Evolutionary conservation across 2,329 filamentous ascomycete species (phyloP).

Genomic region (Alternaria brassicae): DNA sequence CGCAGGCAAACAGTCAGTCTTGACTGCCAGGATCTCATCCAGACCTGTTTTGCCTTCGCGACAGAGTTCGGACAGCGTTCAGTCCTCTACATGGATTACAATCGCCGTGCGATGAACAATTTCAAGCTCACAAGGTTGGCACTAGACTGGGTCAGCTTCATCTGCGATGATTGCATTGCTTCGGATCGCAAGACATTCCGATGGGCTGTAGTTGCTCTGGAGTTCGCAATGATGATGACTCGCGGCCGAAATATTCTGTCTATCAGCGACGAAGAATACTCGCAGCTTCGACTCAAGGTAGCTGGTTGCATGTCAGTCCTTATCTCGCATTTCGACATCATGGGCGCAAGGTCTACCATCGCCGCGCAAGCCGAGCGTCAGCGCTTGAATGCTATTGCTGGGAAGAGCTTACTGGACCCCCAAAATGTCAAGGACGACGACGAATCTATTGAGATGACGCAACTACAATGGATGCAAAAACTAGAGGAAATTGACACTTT

Average conservation of each 20-base stretch:
- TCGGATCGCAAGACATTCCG: constrained; percentile 95
- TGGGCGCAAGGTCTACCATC: constrained; percentile 91
- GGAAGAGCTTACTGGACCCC: constrained; percentile 79
- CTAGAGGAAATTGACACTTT: constrained; percentile 78
- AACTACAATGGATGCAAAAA: constrained; percentile 75
- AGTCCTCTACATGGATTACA: constrained; percentile 93
- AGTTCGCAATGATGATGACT: constrained; percentile 98
- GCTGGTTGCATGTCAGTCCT: constrained; percentile 96
- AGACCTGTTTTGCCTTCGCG: constrained; percentile 98
- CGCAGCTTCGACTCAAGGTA: constrained; percentile 82
- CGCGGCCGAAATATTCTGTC: constrained; percentile 91
- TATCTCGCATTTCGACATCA: constrained; percentile 98
- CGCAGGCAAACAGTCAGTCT: constrained; percentile 82
- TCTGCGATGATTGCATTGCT: constrained; percentile 94
- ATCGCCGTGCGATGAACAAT: constrained; percentile 95
- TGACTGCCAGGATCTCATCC: constrained; percentile 93
- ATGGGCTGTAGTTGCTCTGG: constrained; percentile 93
- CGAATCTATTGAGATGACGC: constrained; percentile 78
- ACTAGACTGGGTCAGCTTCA: constrained; percentile 96
- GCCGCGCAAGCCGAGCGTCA: constrained; percentile 95
- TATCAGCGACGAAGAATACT: constrained; percentile 87
- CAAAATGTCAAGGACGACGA: constrained; percentile 78
- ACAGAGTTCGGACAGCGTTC: constrained; percentile 97
- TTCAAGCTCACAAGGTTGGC: constrained; percentile 91
- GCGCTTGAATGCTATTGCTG: constrained; percentile 78